phyloP scores from a whole-genome alignment of 163 green algal species.

The Picocystis sp. region DNA sequence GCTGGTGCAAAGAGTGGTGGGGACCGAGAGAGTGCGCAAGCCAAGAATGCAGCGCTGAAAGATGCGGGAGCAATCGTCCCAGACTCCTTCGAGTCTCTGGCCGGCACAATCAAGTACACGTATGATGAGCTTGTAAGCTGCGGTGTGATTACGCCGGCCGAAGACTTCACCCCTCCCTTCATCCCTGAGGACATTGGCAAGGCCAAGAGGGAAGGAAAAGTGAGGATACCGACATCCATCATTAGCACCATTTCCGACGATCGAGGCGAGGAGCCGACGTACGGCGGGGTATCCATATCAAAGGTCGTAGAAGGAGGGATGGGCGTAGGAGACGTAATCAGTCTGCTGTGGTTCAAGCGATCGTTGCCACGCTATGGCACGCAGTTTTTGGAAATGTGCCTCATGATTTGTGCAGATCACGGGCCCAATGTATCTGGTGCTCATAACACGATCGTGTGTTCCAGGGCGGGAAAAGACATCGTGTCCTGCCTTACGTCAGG shows the following conservation, averaged over 20 bases:
- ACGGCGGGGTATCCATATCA: constrained; percentile 55
- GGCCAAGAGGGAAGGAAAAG: constrained; percentile 65
- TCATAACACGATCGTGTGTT: constrained; percentile 85
- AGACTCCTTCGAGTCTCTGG: constrained; percentile 73
- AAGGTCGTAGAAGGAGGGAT: constrained; percentile 68
- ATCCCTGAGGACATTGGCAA: constrained; percentile 66
- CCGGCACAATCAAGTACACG: constrained; percentile 39
- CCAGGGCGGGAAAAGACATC: constrained; percentile 70
- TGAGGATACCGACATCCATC: constrained; percentile 71
- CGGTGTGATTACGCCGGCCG: constrained; percentile 34
- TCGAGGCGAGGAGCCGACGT: constrained; percentile 68
- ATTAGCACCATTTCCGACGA: constrained; percentile 85
- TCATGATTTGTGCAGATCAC: constrained; percentile 89
- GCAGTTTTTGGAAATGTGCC: constrained; percentile 80
- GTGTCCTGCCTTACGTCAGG: constrained; percentile 64
- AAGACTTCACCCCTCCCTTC: constrained; percentile 35
- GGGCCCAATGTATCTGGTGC: constrained; percentile 72
- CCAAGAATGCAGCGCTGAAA: constrained; percentile 73
- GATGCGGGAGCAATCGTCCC: constrained; percentile 71
- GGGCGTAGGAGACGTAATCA: constrained; percentile 62
- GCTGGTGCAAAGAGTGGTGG: constrained; percentile 65
- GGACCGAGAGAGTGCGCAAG: constrained; percentile 48
- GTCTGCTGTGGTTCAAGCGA: constrained; percentile 85
- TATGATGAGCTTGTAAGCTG: constrained; percentile 27
- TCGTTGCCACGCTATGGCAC: constrained; percentile 75